These are phyloP conservation scores for Lophium mytilinum DNA, from an alignment of 495 filamentous ascomycete genomes.

Conservation along the genomic window DNA sequence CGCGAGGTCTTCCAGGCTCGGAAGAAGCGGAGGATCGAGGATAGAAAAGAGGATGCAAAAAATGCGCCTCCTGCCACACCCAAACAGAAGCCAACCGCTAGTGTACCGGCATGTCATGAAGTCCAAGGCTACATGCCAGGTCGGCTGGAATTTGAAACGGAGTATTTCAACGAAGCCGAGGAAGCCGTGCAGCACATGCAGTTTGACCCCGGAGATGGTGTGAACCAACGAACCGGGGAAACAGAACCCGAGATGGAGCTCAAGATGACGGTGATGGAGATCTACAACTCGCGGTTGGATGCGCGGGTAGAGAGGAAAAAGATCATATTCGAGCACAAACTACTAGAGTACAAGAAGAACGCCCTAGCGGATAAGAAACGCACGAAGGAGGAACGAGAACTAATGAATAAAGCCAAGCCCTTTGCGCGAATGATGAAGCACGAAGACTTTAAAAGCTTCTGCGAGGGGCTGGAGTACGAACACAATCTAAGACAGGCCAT, in stretches of 20 bases:
- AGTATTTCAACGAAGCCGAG: slow-evolving; percentile 95
- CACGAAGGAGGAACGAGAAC: slow-evolving; percentile 85
- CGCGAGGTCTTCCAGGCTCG: slow-evolving; percentile 87
- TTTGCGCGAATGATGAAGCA: slow-evolving; percentile 96
- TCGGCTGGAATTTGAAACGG: slow-evolving; percentile 92
- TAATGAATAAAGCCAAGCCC: slow-evolving; percentile 87
- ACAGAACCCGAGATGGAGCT: slow-evolving; percentile 91
- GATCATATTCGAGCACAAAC: slow-evolving; percentile 87
- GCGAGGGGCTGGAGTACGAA: slow-evolving; percentile 76
- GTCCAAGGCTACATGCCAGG: slow-evolving; percentile 99
- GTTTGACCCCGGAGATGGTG: slow-evolving; percentile 90
- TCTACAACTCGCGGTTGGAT: slow-evolving; percentile 90
- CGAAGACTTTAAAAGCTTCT: slow-evolving; percentile 79
- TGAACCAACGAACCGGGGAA: slow-evolving; percentile 72
- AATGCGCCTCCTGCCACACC: slow-evolving; percentile 75
- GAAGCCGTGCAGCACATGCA: slow-evolving; percentile 97
- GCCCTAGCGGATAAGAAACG: slow-evolving; percentile 83
- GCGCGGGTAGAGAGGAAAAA: slow-evolving; percentile 92
- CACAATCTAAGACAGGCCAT: slow-evolving; percentile 87
- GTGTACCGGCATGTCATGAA: slow-evolving; percentile 90
- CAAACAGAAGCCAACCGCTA: slow-evolving; percentile 91
- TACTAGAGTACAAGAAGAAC: slow-evolving; percentile 89
- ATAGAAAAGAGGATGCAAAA: slow-evolving; percentile 79
- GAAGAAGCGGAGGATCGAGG: slow-evolving; percentile 93
- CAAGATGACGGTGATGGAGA: slow-evolving; percentile 97